Base-by-base conservation (phyloP, 176 grass and related monocot genomes). In the Melocanna baccifera region DNA sequence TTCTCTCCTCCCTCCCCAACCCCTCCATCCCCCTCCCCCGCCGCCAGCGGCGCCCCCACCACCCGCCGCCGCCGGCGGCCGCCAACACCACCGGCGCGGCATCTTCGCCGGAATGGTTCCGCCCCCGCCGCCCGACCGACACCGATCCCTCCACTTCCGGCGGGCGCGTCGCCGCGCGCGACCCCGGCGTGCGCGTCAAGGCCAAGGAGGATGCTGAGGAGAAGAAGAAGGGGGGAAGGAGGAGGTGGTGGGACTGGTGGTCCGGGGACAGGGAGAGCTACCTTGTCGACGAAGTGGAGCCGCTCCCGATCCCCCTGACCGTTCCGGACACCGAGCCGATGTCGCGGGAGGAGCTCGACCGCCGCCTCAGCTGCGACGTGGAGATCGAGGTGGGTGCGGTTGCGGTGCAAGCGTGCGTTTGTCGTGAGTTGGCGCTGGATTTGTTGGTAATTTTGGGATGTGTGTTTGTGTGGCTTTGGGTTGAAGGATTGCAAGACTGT, bases 201-300 rank as follows among this genome's bases (percentile, higher is more conserved):
- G 93, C 96, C 43, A 90, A 94, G 86, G 93, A 96, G 86, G 89
- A 73, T 9, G 63, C 62, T 37, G 88, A 81, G 22, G 73, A 77
- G 74, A 62, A 83, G 84, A 76, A 86, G 76, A 77, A 61, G 73
- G 69, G 67, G 0, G 78, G 63, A 12, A 56, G 81, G 76, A 80
- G 68, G 79, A 87, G 86, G 61, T 92, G 90, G 93, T 99, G 96
- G 96, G 92, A 94, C 53, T 88, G 89, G 75, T 97, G 91, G 91
- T 99, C 96, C 19, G 23, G 91, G 19, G 91, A 99, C 67, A 89
- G 59, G 84, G 96, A 99, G 93, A 99, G 96, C 85, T 99, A 96
- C 87, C 81, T 99, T 13, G 86, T 84, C 3, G 90, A 99, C 65
- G 88, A 91, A 36, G 86, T 83, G 6, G 93, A 99, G 32, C 87